Evolutionary conservation across 2,329 filamentous ascomycete species (phyloP), one percentile per base, ranked within the genome.

Genomic region (Colletotrichum australisinense): DNA sequence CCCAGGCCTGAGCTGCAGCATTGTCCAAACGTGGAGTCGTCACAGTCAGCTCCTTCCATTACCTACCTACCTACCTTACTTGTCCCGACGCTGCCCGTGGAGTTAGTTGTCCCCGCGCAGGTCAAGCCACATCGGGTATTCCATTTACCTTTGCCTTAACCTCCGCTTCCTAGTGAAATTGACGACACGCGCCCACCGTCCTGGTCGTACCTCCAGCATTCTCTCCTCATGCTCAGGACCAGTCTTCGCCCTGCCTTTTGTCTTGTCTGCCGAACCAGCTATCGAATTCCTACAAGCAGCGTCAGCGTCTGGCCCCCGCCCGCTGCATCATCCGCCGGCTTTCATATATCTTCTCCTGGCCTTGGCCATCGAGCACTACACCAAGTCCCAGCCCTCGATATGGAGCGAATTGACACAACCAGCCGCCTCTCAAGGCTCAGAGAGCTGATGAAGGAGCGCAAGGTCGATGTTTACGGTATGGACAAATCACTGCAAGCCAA

Each of bases 391-490:
- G 73, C 77, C 75, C 75, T 81, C 79, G 80, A 84, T 42, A 97
- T 97, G 94, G 93, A 91, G 80, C 91, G 89, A 66, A 92, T 97
- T 77, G 88, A 97, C 83, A 98, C 95, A 46, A 91, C 92, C 68
- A 87, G 91, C 75, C 93, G 94, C 79, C 90, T 99, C 76, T 84
- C 90, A 76, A 89, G 90, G 83, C 89, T 99, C 79, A 91, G 97
- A 80, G 88, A 92, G 81, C 87, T 98, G 81, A 99, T 99, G 97
- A 92, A 91, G 84, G 89, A 95, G 83, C 89, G 93, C 80, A 93
- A 94, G 76, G 89, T 99, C 76, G 95, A 98, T 83, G 89, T 98
- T 74, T 99, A 99, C 86, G 93, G 96, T 98, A 92, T 52, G 49
- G 19, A 24, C 52, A 58, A 32, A 49, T 42, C n/a, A 16, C 19